Base-by-base conservation (phyloP, 1,284 basidiomycete genomes). In the Chalciporus sp. region DNA sequence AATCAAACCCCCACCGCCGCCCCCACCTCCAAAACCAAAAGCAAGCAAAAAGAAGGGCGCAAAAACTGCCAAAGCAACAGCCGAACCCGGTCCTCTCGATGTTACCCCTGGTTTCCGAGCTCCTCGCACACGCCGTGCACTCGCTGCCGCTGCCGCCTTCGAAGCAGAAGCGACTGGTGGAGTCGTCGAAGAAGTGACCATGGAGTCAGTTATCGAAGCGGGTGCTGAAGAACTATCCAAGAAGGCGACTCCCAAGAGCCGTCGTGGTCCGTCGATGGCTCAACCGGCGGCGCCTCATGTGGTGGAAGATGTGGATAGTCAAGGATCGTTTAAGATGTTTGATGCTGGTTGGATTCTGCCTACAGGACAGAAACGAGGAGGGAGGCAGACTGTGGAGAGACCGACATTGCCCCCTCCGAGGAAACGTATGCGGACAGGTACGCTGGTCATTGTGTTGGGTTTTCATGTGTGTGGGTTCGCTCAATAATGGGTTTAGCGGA, bases 281-380 rank as follows among this genome's bases (percentile, higher is more conserved):
- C 74, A 73, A 37, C 61, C 73, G 8, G 79, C 64, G 51, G 74
- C 59, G 9, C 79, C 82, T n/a, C 76, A 75, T 17, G 66, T 67
- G 51, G 86, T 93, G 3, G 78, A 86, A 8, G 76, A 85, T 40
- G 84, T 97, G 20, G 89, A 88, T 63, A 78, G 80, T 43, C 79
- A 82, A 58, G 83, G 84, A 52, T 88, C 88, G 37, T 97, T 96
- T 78, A 83, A 77, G 65, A 75, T 88, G 72, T 97, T 96, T 73
- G 87, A 97, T 59, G 75, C 79, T 19, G 94, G 94, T 2, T 97
- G 94, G 94, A 92, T 96, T 16, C 73, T 96, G 16, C 91, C 93
- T 9, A 76, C 84, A 10, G 91, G 88, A 28, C 80, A 83, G 42
- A 82, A 83, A 61, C 78, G 85, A 35, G 80, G 79, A 45, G 84